Evolutionary conservation across 192 early-diverging fungal species (phyloP).

Genomic region (Rhizoclosmatium globosum): DNA sequence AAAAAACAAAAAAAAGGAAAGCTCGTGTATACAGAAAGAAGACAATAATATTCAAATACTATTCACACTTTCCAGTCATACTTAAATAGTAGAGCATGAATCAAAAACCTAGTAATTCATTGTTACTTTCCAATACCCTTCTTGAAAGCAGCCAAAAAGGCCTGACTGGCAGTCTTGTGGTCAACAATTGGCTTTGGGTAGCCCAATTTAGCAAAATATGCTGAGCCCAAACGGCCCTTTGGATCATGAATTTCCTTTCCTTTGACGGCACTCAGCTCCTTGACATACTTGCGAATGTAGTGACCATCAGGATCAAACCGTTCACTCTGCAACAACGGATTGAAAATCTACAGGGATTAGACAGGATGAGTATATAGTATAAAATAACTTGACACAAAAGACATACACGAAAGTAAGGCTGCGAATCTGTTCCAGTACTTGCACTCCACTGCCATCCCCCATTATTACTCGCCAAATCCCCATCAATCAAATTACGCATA

Average conservation of each 20-base stretch:
- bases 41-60: too few relatives aligned
- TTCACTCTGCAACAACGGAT: conserved; percentile 59
- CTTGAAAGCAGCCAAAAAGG: conserved; percentile 59
- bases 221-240: conserved; percentile 40
- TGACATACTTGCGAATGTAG: conserved; percentile 70
- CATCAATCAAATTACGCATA: conserved; percentile 70
- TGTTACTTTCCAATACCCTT: conserved; percentile 4
- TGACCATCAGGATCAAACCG: conserved; percentile 65
- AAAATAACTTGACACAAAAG: too few relatives aligned
- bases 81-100: neutral
- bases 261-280: conserved; percentile 59
- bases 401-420: conserved; percentile 67
- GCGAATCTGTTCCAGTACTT: conserved; percentile 70
- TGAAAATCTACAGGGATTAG: conserved; percentile 50
- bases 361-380: too few relatives aligned
- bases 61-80: too few relatives aligned
- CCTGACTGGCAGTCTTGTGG: conserved; percentile 62
- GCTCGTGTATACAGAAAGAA: too few relatives aligned
- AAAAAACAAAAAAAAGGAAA: conserved; percentile 8
- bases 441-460: conserved; percentile 78
- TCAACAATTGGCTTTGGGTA: conserved; percentile 75
- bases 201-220: conserved; percentile 58
- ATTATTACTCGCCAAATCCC: conserved; percentile 74
- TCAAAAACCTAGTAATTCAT: neutral
- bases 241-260: conserved; percentile 66